phyloP scores from a whole-genome alignment of 106 monocot species.

The Vanilla planifolia region DNA sequence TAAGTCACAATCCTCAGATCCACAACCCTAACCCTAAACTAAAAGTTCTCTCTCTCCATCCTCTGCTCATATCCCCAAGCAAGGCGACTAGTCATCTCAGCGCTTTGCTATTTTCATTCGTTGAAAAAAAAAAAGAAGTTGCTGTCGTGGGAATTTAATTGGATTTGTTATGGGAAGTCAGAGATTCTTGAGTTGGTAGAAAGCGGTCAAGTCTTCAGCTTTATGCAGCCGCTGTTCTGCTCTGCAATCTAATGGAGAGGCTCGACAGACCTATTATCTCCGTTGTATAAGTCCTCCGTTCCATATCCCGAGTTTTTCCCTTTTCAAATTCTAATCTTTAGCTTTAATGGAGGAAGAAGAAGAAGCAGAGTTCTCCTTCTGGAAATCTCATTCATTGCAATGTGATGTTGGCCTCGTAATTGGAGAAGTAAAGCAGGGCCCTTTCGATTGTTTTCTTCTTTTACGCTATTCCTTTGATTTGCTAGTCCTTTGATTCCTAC shows the following conservation, averaged over 20 bases:
- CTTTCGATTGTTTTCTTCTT: neutral
- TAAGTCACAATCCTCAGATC: slow-evolving; percentile 8
- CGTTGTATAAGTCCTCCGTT: slow-evolving; percentile 19
- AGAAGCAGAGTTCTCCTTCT: too few relatives aligned
- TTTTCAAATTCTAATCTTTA: neutral
- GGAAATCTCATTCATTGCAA: slow-evolving; percentile 2
- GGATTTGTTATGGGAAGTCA: neutral
- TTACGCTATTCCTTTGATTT: too few relatives aligned
- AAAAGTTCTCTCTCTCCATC: neutral
- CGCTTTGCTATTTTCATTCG: neutral
- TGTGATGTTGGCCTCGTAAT: neutral
- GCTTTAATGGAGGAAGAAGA: neutral
- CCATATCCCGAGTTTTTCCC: neutral
- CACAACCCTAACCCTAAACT: neutral
- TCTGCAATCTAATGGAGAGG: slow-evolving; percentile 16
- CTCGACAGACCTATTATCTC: slow-evolving; percentile 18
- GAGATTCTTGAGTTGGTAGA: slow-evolving; percentile 1
- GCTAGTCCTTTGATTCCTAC: too few relatives aligned
- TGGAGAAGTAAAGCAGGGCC: neutral
- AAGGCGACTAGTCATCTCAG: too few relatives aligned
- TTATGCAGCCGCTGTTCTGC: too few relatives aligned
- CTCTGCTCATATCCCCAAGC: neutral
- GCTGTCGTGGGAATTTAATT: neutral
- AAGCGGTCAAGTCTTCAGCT: too few relatives aligned
- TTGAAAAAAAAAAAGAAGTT: slow-evolving; percentile 1